Percentiles rank a stretch among this genome's conserved stretches.
phyloP scores from a whole-genome alignment of 768 basidiomycete species.

The Tulasnella sp. region DNA sequence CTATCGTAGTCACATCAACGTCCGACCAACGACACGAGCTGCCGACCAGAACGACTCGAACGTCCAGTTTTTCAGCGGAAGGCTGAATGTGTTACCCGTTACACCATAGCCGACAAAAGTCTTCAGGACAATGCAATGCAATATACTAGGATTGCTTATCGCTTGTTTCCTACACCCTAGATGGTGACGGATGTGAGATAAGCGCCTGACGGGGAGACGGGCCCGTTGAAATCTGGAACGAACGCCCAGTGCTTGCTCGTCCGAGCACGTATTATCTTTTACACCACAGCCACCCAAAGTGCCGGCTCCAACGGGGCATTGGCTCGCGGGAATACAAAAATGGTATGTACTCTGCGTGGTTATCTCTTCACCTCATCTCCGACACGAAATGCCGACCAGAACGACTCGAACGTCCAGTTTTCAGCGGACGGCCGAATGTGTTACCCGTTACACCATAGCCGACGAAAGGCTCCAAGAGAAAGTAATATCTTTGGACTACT shows the following conservation, averaged over 20 bases:
- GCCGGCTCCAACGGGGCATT: no score
- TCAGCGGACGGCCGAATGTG: background rate
- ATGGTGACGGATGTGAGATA: background rate
- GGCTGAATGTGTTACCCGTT: background rate
- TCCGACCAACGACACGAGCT: background rate
- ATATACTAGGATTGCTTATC: no score
- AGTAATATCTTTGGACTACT: background rate
- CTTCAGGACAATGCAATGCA: no score
- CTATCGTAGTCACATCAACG: background rate
- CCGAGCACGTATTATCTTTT: background rate
- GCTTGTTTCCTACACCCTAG: background rate
- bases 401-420: conserved; percentile 3
- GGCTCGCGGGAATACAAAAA: no score
- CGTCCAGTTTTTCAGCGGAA: background rate
- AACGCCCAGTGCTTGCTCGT: background rate
- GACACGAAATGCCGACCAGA: background rate
- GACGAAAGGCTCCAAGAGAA: background rate
- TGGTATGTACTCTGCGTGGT: no score
- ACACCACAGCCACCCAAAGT: background rate
- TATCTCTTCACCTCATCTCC: background rate
- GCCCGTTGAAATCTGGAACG: no score
- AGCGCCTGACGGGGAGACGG: no score
- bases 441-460: conserved; percentile 1
- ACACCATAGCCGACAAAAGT: background rate
- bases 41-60: conserved; percentile 5